These are phyloP conservation scores for Fraxinus excelsior DNA, from an alignment of 257 asterid genomes.

Conservation along the genomic window DNA sequence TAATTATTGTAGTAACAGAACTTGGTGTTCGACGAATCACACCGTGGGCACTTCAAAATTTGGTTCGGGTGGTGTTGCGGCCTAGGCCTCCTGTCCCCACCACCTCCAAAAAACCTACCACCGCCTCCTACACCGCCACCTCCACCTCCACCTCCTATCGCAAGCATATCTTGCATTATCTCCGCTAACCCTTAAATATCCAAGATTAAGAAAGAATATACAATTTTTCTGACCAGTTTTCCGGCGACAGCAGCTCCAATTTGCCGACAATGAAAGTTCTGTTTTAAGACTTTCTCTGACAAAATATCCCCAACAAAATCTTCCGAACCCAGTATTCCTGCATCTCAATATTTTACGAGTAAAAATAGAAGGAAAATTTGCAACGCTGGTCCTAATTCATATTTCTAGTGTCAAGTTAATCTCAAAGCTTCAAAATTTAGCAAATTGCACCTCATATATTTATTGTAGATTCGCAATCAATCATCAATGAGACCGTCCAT, in stretches of 20 bases:
- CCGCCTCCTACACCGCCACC: conserved; percentile 36
- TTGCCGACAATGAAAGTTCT: conserved; percentile 20
- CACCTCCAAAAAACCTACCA: conserved; percentile 41
- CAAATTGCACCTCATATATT: not conserved
- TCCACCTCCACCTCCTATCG: conserved; percentile 41
- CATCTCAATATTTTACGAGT: conserved; percentile 21
- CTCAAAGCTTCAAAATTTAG: not conserved
- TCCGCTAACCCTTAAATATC: not conserved
- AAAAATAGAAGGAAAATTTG: not conserved
- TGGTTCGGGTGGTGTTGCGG: conserved; percentile 49
- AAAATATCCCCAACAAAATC: conserved; percentile 50
- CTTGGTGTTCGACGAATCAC: conserved; percentile 82
- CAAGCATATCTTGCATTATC: conserved; percentile 65
- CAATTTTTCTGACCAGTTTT: not conserved
- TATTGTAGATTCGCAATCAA: not conserved
- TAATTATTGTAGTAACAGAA: conserved; percentile 90
- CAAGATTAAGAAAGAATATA: too few species aligned
- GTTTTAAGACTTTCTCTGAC: conserved; percentile 33
- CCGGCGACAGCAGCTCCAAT: conserved; percentile 20
- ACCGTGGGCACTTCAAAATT: conserved; percentile 82
- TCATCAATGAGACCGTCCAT: not conserved
- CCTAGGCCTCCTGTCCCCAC: conserved; percentile 59
- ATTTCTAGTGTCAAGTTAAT: not conserved
- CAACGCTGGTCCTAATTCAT: not conserved
- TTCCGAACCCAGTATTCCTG: conserved; percentile 27